Conservation (phyloP, 345 rosid species). For the Mercurialis annua region DNA sequence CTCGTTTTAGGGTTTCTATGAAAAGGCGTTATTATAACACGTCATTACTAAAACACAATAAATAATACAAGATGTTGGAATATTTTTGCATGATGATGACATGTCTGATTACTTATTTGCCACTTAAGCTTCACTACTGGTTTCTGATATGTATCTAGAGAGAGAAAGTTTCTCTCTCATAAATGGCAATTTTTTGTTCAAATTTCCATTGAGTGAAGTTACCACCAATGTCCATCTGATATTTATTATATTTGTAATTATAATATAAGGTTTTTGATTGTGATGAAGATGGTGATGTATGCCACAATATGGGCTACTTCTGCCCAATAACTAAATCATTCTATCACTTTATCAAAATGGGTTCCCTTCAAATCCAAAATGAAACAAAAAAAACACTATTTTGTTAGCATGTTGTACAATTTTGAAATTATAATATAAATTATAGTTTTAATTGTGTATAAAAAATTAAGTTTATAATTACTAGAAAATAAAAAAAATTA, state of each 20-base stretch:
- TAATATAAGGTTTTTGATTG: background rate
- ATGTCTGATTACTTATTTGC: conserved; percentile 2
- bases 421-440: too few species aligned
- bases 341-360: background rate
- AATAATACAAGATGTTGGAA: conserved; percentile 1
- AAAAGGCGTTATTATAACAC: conserved; percentile 5
- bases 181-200: background rate
- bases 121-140: background rate
- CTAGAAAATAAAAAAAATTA: too few species aligned
- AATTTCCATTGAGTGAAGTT: conserved; percentile 10
- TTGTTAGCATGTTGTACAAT: too few species aligned
- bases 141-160: background rate
- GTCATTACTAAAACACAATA: conserved; percentile 18
- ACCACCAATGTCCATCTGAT: background rate
- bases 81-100: conserved; percentile 17
- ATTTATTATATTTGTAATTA: background rate
- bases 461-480: too few species aligned
- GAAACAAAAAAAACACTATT: too few species aligned
- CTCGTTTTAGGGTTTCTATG: conserved; percentile 25
- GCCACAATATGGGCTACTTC: conserved; percentile 2
- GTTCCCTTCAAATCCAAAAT: background rate
- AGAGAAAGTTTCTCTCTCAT: background rate
- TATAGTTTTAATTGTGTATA: too few species aligned
- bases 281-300: background rate
- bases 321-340: background rate